phyloP scores from a whole-genome alignment of 257 asterid genomes.

The Schizonepeta tenuifolia region DNA sequence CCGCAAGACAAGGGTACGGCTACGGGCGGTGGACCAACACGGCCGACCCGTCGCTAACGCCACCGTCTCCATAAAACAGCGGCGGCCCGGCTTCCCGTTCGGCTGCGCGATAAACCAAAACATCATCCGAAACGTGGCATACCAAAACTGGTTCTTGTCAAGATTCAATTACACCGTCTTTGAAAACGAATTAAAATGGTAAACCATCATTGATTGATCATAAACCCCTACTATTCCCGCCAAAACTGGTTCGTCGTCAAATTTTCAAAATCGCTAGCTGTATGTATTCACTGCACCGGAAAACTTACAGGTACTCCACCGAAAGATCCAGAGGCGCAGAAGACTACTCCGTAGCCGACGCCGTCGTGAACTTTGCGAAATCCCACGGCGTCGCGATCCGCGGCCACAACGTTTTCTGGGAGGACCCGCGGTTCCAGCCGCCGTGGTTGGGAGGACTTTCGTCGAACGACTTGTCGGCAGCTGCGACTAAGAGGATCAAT shows the following conservation, averaged over 20 bases:
- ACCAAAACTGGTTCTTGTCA: constrained; percentile 60
- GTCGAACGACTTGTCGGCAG: constrained; percentile 34
- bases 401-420: constrained; percentile 86
- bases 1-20: constrained; percentile 57
- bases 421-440: constrained; percentile 43
- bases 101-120: constrained; percentile 59
- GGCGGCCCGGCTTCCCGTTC: constrained; percentile 35
- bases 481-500: constrained; percentile 31
- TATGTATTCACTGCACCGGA: not conserved
- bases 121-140: constrained; percentile 49
- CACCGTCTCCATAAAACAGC: constrained; percentile 42
- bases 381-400: constrained; percentile 42
- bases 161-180: constrained; percentile 68
- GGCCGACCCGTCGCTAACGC: constrained; percentile 60
- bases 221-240: too few species aligned
- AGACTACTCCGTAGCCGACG: constrained; percentile 53
- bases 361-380: constrained; percentile 38
- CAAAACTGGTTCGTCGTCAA: too few species aligned
- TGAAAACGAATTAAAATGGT: constrained; percentile 80
- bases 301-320: constrained; percentile 38
- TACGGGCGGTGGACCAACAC: constrained; percentile 55
- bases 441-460: constrained; percentile 51
- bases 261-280: too few species aligned
- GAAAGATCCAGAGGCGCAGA: constrained; percentile 37
- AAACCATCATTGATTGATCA: not conserved